Evolutionary conservation across 177 flowering plant species (phyloP).

Genomic region (Vitis hybrid): DNA sequence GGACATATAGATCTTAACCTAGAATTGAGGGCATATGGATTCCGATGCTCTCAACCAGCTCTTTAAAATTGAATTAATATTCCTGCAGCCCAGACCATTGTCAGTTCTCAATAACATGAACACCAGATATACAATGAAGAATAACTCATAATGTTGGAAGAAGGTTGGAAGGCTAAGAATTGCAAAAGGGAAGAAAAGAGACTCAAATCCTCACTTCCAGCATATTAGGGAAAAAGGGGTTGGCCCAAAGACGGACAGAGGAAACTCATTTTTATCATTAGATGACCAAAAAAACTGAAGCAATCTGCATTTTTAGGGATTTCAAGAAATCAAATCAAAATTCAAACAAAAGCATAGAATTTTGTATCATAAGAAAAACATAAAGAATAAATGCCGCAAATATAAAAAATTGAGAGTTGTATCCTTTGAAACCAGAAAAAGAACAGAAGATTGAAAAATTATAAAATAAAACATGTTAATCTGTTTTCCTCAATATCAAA

Average conservation of each 20-base stretch:
- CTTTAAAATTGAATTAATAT: constrained; percentile 34
- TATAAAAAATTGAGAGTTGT: too few relatives aligned
- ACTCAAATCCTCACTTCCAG: background rate
- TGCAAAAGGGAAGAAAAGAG: background rate
- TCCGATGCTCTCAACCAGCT: constrained; percentile 56
- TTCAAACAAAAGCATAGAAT: too few relatives aligned
- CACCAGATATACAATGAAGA: constrained; percentile 6
- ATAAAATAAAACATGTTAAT: too few relatives aligned
- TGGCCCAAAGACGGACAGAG: background rate
- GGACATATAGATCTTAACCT: constrained; percentile 40
- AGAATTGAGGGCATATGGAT: constrained; percentile 30
- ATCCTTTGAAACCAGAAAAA: too few relatives aligned
- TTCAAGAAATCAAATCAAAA: too few relatives aligned
- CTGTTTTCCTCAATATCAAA: too few relatives aligned
- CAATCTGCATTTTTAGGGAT: too few relatives aligned
- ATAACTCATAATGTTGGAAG: background rate
- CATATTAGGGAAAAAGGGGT: background rate
- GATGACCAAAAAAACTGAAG: too few relatives aligned
- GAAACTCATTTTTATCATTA: too few relatives aligned
- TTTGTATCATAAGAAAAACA: too few relatives aligned
- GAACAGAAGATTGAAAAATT: too few relatives aligned
- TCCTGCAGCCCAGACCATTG: constrained; percentile 60
- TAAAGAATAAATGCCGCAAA: too few relatives aligned
- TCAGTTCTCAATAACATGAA: constrained; percentile 29
- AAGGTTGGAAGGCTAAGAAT: background rate